A percentile compares a stretch with the other conserved stretches of the same genome.
These are phyloP conservation scores for Scutellaria barbata DNA, from an alignment of 257 asterid species.

Conservation along the genomic window DNA sequence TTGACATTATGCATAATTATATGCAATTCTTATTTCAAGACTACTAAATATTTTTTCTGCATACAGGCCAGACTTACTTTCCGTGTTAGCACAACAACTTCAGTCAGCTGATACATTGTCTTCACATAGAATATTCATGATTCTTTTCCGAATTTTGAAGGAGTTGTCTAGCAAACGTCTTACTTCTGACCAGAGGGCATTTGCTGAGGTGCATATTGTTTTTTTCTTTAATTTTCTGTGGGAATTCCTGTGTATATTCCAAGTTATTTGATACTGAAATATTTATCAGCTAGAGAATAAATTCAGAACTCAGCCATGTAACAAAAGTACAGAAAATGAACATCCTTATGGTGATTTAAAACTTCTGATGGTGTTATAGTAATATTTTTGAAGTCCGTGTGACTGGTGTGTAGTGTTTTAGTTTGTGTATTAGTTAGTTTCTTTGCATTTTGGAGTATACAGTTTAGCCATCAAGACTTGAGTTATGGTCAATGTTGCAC, in stretches of 20 bases:
- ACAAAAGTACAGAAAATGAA: background rate
- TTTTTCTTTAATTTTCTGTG: conserved; percentile 28
- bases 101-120: conserved; percentile 83
- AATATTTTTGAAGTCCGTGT: conserved; percentile 16
- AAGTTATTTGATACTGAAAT: conserved; percentile 21
- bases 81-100: conserved; percentile 85
- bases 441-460: conserved; percentile 1
- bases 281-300: conserved; percentile 16
- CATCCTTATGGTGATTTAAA: conserved; percentile 16
- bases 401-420: background rate
- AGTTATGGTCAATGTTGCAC: conserved; percentile 8
- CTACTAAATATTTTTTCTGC: conserved; percentile 38
- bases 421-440: background rate
- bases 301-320: conserved; percentile 21
- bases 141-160: conserved; percentile 89
- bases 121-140: conserved; percentile 89
- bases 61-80: conserved; percentile 95
- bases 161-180: conserved; percentile 96
- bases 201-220: conserved; percentile 70
- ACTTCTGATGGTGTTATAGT: conserved; percentile 1
- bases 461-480: conserved; percentile 17
- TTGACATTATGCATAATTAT: conserved; percentile 26
- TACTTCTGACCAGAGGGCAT: conserved; percentile 79
- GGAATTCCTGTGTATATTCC: conserved; percentile 9
- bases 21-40: conserved; percentile 17